A percentile compares a stretch with the other conserved stretches of the same genome.
Conservation (phyloP, 805 yeast genomes). For the Lachancea mirantina region DNA sequence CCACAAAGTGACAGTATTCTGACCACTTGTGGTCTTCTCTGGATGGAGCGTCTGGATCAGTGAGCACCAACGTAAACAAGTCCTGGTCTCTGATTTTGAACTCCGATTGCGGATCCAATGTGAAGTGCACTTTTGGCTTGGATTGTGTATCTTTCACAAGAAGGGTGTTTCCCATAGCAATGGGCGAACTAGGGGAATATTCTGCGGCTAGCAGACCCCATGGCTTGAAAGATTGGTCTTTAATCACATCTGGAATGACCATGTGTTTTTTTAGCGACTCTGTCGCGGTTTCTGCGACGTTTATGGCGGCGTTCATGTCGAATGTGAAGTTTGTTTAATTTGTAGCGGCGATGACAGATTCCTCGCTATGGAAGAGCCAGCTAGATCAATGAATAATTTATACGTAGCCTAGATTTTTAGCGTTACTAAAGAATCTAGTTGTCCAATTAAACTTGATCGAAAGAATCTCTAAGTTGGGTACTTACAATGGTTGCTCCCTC, state of each 20-base stretch:
- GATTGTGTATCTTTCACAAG: conserved; percentile 57
- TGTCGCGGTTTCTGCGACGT: conserved; percentile 14
- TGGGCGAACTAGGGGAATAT: conserved; percentile 31
- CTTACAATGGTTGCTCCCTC: too few relatives aligned
- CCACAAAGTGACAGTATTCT: conserved; percentile 73
- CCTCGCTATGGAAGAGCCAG: too few relatives aligned
- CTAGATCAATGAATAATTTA: too few relatives aligned
- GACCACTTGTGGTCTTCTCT: conserved; percentile 80
- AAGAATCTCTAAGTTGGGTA: too few relatives aligned
- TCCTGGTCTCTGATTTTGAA: conserved; percentile 23
- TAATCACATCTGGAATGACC: conserved; percentile 24
- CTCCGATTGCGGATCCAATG: conserved; percentile 39
- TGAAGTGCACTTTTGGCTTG: conserved; percentile 60
- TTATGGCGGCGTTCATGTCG: conserved; percentile 15
- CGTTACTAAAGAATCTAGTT: too few relatives aligned
- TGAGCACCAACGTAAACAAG: conserved; percentile 67
- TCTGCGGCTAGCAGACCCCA: conserved; percentile 25
- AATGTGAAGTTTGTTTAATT: too few relatives aligned
- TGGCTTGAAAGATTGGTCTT: conserved; percentile 13
- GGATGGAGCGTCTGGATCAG: conserved; percentile 94
- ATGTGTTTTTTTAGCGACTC: conserved; percentile 24
- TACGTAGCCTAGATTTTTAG: too few relatives aligned
- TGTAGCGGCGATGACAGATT: too few relatives aligned
- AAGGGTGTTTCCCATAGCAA: conserved; percentile 73
- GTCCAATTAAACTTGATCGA: too few relatives aligned